Percentiles rank a stretch among this genome's conserved stretches.
These are phyloP conservation scores for Rhododendron vialii DNA, from an alignment of 148 eudicot genomes.

Conservation along the genomic window DNA sequence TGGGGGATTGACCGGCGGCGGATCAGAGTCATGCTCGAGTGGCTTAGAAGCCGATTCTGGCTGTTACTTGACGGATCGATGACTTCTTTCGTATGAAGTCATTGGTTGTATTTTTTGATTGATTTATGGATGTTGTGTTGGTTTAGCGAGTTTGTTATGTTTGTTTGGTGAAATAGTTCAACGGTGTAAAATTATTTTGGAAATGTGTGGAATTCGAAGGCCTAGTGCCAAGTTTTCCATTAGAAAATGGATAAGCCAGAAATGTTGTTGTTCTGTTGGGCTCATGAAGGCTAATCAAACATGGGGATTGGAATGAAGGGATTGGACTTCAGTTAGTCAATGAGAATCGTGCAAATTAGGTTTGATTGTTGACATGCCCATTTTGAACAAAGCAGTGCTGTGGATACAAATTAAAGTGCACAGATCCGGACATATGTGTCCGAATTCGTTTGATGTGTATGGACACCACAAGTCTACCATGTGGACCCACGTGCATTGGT, in stretches of 20 bases:
- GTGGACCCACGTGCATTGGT: too few relatives aligned
- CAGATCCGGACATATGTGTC: not conserved
- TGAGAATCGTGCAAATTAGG: not conserved
- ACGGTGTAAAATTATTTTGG: not conserved
- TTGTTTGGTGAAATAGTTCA: not conserved
- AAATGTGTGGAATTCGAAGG: not conserved
- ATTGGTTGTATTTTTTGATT: not conserved
- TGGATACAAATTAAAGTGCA: too few relatives aligned
- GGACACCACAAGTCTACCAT: not conserved
- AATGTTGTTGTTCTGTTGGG: not conserved
- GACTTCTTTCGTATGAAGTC: not conserved
- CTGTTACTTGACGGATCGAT: not conserved
- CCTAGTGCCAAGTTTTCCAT: not conserved
- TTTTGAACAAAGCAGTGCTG: not conserved
- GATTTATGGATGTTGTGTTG: not conserved
- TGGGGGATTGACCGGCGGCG: too few relatives aligned
- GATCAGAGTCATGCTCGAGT: not conserved
- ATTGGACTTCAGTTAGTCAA: not conserved
- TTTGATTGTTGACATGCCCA: not conserved
- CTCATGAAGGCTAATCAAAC: not conserved
- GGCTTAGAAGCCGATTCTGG: not conserved
- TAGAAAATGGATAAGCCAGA: not conserved
- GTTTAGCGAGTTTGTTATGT: not conserved
- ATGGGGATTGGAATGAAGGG: not conserved
- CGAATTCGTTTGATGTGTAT: not conserved